Percentiles rank a stretch among this genome's conserved stretches.
These are phyloP conservation scores for Dittrichia graveolens DNA, from an alignment of 129 eudicot genomes.

Conservation along the genomic window DNA sequence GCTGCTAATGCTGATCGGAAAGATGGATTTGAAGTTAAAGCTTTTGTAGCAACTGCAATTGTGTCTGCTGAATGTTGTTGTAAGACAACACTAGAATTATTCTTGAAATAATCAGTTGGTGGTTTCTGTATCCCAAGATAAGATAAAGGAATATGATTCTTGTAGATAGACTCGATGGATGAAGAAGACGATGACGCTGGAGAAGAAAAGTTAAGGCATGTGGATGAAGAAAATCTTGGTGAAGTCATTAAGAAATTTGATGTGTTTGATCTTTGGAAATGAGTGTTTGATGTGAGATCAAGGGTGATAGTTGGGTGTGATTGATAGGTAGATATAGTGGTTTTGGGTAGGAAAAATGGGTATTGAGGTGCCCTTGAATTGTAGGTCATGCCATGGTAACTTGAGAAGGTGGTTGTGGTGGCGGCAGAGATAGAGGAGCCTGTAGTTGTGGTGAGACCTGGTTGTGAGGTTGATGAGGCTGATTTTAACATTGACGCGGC, in stretches of 20 bases:
- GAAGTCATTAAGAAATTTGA: conserved; percentile 28
- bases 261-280: conserved; percentile 33
- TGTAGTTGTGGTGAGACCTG: conserved; percentile 27
- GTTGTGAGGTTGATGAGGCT: conserved; percentile 54
- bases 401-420: conserved; percentile 37
- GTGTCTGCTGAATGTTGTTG: conserved; percentile 37
- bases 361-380: conserved; percentile 30
- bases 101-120: conserved; percentile 22
- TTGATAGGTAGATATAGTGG: conserved; percentile 55
- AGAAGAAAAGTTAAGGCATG: conserved; percentile 56
- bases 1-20: conserved; percentile 72
- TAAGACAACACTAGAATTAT: conserved; percentile 12
- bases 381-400: conserved; percentile 41
- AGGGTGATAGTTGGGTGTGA: conserved; percentile 83
- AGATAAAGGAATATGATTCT: conserved; percentile 29
- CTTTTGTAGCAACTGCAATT: conserved; percentile 65
- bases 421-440: conserved; percentile 29
- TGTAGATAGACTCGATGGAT: conserved; percentile 46
- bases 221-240: conserved; percentile 43
- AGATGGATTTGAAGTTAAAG: conserved; percentile 60
- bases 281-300: conserved; percentile 56
- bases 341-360: conserved; percentile 53
- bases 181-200: conserved; percentile 37
- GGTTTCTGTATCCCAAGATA: conserved; percentile 28
- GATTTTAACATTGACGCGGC: conserved; percentile 74